Evolutionary conservation across 1,139 yeast species (phyloP), one percentile per base, ranked within the genome.

Genomic region (Debaryomycetaceae sp.): DNA sequence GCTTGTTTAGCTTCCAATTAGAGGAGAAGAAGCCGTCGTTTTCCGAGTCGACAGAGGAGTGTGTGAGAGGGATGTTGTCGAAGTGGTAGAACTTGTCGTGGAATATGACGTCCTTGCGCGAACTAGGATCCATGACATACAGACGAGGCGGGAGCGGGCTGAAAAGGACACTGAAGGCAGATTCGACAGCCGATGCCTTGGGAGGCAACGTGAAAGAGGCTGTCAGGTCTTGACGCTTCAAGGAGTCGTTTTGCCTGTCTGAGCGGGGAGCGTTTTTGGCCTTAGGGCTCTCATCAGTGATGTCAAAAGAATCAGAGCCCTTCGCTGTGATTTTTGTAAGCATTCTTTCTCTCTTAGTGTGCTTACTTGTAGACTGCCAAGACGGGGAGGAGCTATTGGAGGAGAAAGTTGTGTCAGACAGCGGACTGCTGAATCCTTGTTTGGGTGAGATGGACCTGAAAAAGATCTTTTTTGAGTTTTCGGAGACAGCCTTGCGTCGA

Each of bases 1-100:
- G 72, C 44, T 61, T 65, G 34, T 91, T 95, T 14, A 82, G 51
- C 65, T 49, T 71, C 63, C 65, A 49, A 49, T 62, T 60, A 42
- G 52, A 52, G 36, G 52, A 53, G 37, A 57, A 51, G 7, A 58
- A 23, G 24, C 45, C 27, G 5, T 42, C 42, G 20, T 42, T 43
- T n/a, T 31, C 40, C 11, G 35, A 20, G 27, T 36, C 36, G 23
- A 36, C 41, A 6, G 24, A 24, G 6, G 43, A 35, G 6, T 42
- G 35, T 6, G 34, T 40, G 27, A 54, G 23, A 1, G 96, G 96
- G 2, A 86, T 63, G 53, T 84, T 87, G 3, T 71, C 64, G 47
- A 82, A 86, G 34, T 67, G 71, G 62, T 93, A 93, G 23, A 81
- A 69, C 53, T 84, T 81, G 59, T 93, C 99, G 61, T 93, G 99